Conservation (phyloP, 2,329 filamentous ascomycete genomes). For the Atkinsonella texensis region DNA sequence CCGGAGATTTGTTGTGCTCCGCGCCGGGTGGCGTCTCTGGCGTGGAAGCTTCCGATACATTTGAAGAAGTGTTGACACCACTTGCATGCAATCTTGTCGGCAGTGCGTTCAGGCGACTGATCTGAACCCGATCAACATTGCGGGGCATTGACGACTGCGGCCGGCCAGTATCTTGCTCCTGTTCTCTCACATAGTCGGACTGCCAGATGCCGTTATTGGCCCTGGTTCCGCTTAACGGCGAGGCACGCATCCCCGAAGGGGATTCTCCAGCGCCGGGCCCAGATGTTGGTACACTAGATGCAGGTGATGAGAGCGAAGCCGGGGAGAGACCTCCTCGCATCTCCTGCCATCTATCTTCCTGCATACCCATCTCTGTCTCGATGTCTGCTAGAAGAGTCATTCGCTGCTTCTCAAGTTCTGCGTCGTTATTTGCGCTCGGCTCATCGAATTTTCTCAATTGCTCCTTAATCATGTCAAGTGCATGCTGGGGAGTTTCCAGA, state of each 20-base stretch:
- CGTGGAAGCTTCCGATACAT: background rate
- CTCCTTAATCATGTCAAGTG: slow-evolving; percentile 36
- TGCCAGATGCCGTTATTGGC: background rate
- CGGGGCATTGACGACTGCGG: slow-evolving; percentile 1
- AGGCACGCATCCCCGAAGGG: background rate
- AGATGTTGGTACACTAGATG: slow-evolving; percentile 12
- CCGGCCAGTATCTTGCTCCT: background rate
- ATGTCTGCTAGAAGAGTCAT: slow-evolving; percentile 44
- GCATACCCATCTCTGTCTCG: slow-evolving; percentile 48
- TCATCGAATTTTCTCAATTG: slow-evolving; percentile 39
- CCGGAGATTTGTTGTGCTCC: background rate
- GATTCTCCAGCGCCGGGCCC: background rate
- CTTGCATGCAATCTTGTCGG: background rate
- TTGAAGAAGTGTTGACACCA: background rate
- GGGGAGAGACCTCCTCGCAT: slow-evolving; percentile 41
- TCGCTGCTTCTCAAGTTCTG: slow-evolving; percentile 28
- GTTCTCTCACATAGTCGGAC: background rate
- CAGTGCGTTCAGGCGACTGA: slow-evolving; percentile 2
- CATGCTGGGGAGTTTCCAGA: slow-evolving; percentile 38
- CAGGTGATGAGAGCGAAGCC: slow-evolving; percentile 38
- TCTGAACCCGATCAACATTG: slow-evolving; percentile 1
- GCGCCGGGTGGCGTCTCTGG: background rate
- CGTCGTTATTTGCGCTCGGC: slow-evolving; percentile 20
- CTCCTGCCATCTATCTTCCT: slow-evolving; percentile 48
- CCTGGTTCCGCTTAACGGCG: background rate